These are phyloP conservation scores for Eucalyptus cladocalyx DNA, from an alignment of 345 rosid species.

Conservation along the genomic window DNA sequence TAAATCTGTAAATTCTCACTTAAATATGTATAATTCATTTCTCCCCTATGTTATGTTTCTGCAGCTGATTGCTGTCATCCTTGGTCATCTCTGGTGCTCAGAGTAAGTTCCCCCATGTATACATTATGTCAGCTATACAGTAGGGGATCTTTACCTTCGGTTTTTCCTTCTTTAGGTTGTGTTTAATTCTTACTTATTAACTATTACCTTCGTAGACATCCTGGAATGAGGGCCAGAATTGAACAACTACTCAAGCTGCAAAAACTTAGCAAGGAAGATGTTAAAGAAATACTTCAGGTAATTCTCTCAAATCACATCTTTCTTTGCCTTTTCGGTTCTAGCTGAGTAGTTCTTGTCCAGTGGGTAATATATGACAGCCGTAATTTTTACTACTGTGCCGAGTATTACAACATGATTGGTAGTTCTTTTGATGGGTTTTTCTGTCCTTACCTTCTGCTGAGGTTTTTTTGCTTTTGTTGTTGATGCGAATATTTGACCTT, in stretches of 20 bases:
- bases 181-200: neutral
- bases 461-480: neutral
- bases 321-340: neutral
- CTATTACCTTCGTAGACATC: constrained; percentile 31
- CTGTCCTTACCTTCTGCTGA: neutral
- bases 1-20: neutral
- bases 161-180: neutral
- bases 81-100: constrained; percentile 94
- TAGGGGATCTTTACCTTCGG: neutral
- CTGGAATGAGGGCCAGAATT: constrained; percentile 69
- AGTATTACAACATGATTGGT: neutral
- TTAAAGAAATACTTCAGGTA: constrained; percentile 85
- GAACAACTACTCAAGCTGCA: constrained; percentile 90
- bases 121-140: neutral
- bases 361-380: neutral
- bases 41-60: neutral
- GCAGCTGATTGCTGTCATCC: constrained; percentile 79
- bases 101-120: constrained; percentile 47
- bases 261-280: constrained; percentile 61
- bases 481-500: neutral
- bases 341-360: neutral
- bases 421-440: neutral
- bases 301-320: neutral
- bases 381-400: neutral
- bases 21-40: neutral